Conservation (phyloP, 163 green algal genomes). For the Smithsoniella earleae region DNA sequence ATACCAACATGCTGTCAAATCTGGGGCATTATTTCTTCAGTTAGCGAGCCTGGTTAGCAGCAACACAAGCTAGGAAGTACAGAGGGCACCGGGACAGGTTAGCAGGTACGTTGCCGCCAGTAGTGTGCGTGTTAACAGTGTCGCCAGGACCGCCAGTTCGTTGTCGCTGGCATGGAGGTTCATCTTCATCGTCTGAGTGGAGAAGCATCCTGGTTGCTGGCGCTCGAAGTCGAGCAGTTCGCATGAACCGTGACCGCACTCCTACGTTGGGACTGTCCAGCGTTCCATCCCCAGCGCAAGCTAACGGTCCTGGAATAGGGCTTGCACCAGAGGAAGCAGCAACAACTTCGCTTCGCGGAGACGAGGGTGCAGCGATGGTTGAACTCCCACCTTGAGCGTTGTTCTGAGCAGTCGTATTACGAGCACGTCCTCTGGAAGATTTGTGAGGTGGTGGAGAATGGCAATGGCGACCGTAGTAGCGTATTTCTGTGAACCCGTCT, state of each 20-base stretch:
- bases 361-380: neutral
- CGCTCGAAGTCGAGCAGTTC: neutral
- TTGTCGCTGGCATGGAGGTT: too few relatives aligned
- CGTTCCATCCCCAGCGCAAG: neutral
- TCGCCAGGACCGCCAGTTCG: neutral
- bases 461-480: slow-evolving; percentile 14
- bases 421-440: neutral
- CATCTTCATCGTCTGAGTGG: neutral
- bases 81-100: slow-evolving; percentile 24
- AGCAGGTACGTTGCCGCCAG: neutral
- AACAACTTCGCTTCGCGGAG: neutral
- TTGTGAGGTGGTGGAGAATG: slow-evolving; percentile 27
- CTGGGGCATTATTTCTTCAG: too few relatives aligned
- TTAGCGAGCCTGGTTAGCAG: slow-evolving; percentile 11
- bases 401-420: neutral
- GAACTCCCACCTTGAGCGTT: neutral
- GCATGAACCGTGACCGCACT: neutral
- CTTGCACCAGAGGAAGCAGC: neutral
- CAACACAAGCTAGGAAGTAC: slow-evolving; percentile 29
- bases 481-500: neutral
- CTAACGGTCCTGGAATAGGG: neutral
- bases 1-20: too few relatives aligned
- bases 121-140: neutral
- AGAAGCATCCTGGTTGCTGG: neutral
- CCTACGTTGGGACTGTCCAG: neutral